Evolutionary conservation across 2,329 filamentous ascomycete genomes (phyloP), one percentile per base, ranked within the genome.

Genomic region (Neofusicoccum sp.): DNA sequence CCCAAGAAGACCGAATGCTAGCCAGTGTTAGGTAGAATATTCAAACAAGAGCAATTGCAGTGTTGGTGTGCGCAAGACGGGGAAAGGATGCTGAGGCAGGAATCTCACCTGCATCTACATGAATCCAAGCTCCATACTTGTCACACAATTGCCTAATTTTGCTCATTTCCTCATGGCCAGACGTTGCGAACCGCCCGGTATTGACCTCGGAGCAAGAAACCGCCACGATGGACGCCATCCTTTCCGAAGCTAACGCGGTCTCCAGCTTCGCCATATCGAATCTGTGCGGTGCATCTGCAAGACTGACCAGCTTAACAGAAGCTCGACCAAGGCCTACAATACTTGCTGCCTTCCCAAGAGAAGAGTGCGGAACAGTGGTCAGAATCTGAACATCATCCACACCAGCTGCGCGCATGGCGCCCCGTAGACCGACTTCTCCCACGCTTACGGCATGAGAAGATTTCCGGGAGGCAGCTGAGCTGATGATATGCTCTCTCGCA

Each of bases 161-260:
- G 61, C 76, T 71, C 76, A 87, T 88, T 65, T 93, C 87, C 3
- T 82, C 80, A 2, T 75, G 67, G 1, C 80, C 85, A 1, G 77
- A 77, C 36, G 83, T 90, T 33, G 91, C 89, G 73, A 93, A 97
- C 4, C 88, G 82, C 0, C 93, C 93, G 0, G 93, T 96, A 69
- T 98, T 97, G 33, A 97, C 92, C 77, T 98, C 94, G 1, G 91
- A 91, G 5, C 89, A 90, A 45, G 92, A 93, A n/a, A 97, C 78
- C 4, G 84, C 87, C 41, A 97, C 86, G 65, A 97, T 91, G 56
- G 84, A 90, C n/a, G 84, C 90, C 11, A 85, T 82, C 2, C 83
- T 83, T 1, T 78, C 73, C 39, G 74, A 71, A 59, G 78, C 70
- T 14, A 96, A 78, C 63, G 86, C 83, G 49, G 74, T 75, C 74